Conservation (phyloP, 306 rosid species). For the Carpinus fangiana region DNA sequence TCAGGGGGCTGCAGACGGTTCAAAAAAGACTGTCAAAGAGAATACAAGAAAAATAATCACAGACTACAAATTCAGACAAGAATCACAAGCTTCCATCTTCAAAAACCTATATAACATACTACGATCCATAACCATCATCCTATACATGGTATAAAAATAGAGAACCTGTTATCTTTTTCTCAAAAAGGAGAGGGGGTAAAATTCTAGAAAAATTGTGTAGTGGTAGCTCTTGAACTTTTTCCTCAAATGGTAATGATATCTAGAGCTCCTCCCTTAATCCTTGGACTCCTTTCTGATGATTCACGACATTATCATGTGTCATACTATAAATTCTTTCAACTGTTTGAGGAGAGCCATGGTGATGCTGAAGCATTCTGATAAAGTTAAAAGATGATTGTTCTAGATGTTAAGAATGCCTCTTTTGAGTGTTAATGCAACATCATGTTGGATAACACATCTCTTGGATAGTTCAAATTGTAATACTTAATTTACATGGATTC, state of each 20-base stretch:
- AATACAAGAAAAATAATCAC: slow-evolving; percentile 9
- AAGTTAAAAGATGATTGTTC: neutral
- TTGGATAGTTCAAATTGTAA: neutral
- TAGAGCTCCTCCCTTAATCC: neutral
- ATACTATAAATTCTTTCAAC: neutral
- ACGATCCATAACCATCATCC: neutral
- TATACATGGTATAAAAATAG: neutral
- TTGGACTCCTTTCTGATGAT: neutral
- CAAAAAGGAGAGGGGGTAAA: too few relatives aligned
- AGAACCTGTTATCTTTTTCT: neutral
- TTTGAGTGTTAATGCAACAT: slow-evolving; percentile 10
- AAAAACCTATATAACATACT: neutral
- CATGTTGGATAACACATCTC: neutral
- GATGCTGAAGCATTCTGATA: neutral
- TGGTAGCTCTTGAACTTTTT: neutral
- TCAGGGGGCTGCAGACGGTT: slow-evolving; percentile 8
- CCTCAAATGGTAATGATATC: neutral
- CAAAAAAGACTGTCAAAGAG: slow-evolving; percentile 12
- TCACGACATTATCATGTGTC: neutral
- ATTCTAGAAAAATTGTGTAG: neutral
- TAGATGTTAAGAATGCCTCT: neutral
- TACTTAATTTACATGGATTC: neutral
- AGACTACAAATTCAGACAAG: neutral
- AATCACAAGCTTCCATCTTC: neutral
- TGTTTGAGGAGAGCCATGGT: neutral